Evolutionary conservation across 225 moss, liverwort and hornwort species (phyloP), one percentile per base, ranked within the genome.

Genomic region (Lunularia cruciata): DNA sequence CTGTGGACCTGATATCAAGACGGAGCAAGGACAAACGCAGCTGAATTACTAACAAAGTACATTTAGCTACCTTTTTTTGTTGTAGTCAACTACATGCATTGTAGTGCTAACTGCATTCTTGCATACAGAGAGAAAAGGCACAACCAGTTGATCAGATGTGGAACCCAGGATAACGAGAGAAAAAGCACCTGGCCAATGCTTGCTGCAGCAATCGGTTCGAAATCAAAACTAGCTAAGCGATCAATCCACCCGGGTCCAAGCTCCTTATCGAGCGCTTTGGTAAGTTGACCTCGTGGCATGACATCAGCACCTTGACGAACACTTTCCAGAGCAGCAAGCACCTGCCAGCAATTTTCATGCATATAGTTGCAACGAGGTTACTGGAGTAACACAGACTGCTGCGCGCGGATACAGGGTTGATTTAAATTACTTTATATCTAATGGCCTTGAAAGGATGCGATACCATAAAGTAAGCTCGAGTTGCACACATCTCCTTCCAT

Each of bases 261-360:
- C 70, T 93, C 92, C 45, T 45, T 78, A 34, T 87, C 86, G 23
- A 92, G 83, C 63, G 91, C 90, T 79, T 92, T 98, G 81, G 79
- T 70, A 49, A 98, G 56, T 70, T 98, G 96, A 37, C 82, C 86
- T 45, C 80, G 83, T 23, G 96, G 96, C 96, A 98, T 98, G 27
- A 88, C 85, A 71, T 98, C 92, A 68, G 96, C 96, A 57, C 96
- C 96, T 75, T 98, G 96, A 80, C 96, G 84, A 18, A 98, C 96
- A 43, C 87, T 89, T 77, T 98, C 96, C 76, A 98, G 85, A 63
- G 96, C 96, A 56, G 89, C 86, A 76, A 91, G 81, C 35, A 96
- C 76, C 95, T 96, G 79, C 48, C 37, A 75, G n/a, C n/a, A n/a
- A n/a, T n/a, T n/a, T n/a, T n/a, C n/a, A n/a, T n/a, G n/a, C n/a